Conservation (phyloP, 2,329 filamentous ascomycete species). For the Grosmannia clavigera region DNA sequence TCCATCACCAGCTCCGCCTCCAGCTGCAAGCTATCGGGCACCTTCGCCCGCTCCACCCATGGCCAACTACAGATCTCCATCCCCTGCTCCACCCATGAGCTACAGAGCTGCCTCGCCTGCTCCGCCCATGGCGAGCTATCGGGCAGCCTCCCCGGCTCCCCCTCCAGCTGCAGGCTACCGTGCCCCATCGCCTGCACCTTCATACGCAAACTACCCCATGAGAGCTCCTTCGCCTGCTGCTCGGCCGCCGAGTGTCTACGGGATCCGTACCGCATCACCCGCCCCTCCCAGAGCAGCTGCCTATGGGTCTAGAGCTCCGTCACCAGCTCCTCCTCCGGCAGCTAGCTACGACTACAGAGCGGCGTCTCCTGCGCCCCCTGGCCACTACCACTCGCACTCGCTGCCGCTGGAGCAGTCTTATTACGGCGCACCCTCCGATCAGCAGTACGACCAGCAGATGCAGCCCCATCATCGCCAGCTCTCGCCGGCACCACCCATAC, state of each 20-base stretch:
- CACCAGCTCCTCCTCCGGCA: neutral
- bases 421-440: neutral
- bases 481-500: slow-evolving; percentile 5
- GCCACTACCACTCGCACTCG: neutral
- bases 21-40: neutral
- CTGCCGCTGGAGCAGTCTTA: neutral
- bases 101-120: neutral
- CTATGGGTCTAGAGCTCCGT: neutral
- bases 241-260: neutral
- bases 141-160: neutral
- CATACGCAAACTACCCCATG: slow-evolving; percentile 3
- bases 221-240: neutral
- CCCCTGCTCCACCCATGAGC: neutral
- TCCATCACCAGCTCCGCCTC: neutral
- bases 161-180: neutral
- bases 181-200: neutral
- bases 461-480: slow-evolving; percentile 6
- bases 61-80: neutral
- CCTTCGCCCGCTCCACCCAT: neutral
- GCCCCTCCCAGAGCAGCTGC: neutral
- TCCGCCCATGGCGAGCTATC: neutral
- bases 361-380: neutral
- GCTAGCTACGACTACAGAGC: neutral
- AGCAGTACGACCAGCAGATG: slow-evolving; percentile 7
- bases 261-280: neutral